These are phyloP conservation scores for Backusella psychrophila DNA, from an alignment of 192 early-diverging fungal genomes.

Conservation along the genomic window DNA sequence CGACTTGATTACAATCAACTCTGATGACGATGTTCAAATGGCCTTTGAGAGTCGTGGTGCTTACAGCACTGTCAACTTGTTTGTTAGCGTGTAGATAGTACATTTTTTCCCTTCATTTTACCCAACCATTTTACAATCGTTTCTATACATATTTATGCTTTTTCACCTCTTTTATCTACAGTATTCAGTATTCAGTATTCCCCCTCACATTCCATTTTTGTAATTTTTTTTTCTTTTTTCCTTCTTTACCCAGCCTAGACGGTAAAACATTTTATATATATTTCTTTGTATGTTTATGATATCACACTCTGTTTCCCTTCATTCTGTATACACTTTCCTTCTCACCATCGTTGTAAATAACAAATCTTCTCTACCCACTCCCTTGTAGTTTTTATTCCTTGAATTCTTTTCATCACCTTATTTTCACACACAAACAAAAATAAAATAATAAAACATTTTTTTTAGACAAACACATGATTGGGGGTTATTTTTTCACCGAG, in stretches of 20 bases:
- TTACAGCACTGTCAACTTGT: constrained; percentile 51
- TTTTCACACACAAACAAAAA: constrained; percentile 13
- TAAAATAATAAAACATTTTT: neutral
- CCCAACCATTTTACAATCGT: neutral
- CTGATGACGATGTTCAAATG: constrained; percentile 87
- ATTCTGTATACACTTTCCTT: neutral
- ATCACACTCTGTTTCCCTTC: neutral
- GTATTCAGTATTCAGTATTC: neutral
- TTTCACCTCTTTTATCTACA: neutral
- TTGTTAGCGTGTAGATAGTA: constrained; percentile 44
- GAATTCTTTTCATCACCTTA: neutral
- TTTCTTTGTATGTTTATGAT: constrained; percentile 2
- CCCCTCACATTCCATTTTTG: neutral
- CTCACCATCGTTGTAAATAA: neutral
- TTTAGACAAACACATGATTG: constrained; percentile 8
- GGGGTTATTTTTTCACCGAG: neutral
- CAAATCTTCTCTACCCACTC: neutral
- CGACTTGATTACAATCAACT: constrained; percentile 80
- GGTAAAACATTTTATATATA: neutral
- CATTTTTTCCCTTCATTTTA: neutral
- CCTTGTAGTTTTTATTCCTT: neutral
- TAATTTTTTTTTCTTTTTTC: neutral
- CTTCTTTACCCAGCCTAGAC: neutral
- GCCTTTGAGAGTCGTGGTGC: constrained; percentile 73
- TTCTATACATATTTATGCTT: constrained; percentile 4